Conservation (phyloP, 352 stramenopile species). For the Phytopythium vexans region DNA sequence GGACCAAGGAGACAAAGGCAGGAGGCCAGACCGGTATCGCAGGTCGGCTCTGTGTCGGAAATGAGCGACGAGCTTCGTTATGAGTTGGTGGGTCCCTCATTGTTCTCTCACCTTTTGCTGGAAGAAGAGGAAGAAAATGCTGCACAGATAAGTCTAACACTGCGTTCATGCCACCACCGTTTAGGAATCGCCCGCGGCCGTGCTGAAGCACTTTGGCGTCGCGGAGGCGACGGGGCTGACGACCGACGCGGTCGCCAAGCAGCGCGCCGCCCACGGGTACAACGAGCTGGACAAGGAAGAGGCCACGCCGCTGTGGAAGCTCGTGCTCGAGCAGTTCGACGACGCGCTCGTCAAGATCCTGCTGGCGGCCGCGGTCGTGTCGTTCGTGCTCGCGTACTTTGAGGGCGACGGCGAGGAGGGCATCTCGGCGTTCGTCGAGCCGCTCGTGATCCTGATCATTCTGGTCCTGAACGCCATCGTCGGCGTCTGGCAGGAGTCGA, state of each 20-base stretch:
- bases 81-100: conserved; percentile 7
- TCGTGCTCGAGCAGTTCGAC: conserved; percentile 99
- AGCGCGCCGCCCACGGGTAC: conserved; percentile 57
- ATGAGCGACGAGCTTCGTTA: conserved; percentile 9
- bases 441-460: conserved; percentile 96
- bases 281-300: conserved; percentile 92
- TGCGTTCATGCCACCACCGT: background rate
- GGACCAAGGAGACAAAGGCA: too few relatives aligned
- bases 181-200: conserved; percentile 60
- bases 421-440: conserved; percentile 94
- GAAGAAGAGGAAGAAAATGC: too few relatives aligned
- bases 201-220: conserved; percentile 77
- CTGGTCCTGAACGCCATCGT: conserved; percentile 96
- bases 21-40: too few relatives aligned
- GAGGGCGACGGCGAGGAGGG: conserved; percentile 85
- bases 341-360: conserved; percentile 98
- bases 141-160: too few relatives aligned
- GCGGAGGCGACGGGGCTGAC: conserved; percentile 56
- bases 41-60: background rate
- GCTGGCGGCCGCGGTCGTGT: conserved; percentile 94
- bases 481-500: conserved; percentile 95
- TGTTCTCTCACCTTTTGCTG: background rate
- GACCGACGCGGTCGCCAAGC: conserved; percentile 48
- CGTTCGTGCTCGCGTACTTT: conserved; percentile 92
- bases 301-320: conserved; percentile 87